Percentiles rank a stretch among this genome's conserved stretches.
Conservation (phyloP, 2,329 filamentous ascomycete species). For the Talaromyces marneffei region DNA sequence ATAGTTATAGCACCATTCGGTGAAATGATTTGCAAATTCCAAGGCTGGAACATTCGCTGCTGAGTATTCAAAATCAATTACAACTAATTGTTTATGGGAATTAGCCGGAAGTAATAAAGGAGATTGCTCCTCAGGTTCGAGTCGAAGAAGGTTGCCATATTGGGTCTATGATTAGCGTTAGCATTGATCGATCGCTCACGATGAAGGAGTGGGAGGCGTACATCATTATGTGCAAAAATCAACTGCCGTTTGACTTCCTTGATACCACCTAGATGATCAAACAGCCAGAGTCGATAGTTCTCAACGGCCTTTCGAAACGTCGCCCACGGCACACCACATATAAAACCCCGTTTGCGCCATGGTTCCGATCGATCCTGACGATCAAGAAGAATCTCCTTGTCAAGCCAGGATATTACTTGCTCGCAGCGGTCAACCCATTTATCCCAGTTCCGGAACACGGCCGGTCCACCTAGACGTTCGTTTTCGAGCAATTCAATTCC, state of each 20-base stretch:
- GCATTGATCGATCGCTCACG: neutral
- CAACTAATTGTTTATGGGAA: slow-evolving; percentile 89
- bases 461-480: slow-evolving; percentile 72
- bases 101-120: slow-evolving; percentile 84
- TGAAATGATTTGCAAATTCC: slow-evolving; percentile 97
- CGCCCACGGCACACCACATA: slow-evolving; percentile 80
- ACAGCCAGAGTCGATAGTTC: slow-evolving; percentile 70
- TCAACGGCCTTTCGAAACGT: slow-evolving; percentile 68
- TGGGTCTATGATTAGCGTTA: slow-evolving; percentile 62
- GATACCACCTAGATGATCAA: slow-evolving; percentile 62
- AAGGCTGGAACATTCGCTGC: slow-evolving; percentile 78
- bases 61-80: slow-evolving; percentile 98
- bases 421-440: slow-evolving; percentile 68
- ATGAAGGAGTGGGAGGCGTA: slow-evolving; percentile 42
- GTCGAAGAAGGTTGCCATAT: slow-evolving; percentile 92
- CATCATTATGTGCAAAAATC: slow-evolving; percentile 97
- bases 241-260: slow-evolving; percentile 65
- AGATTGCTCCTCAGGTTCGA: slow-evolving; percentile 65
- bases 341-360: slow-evolving; percentile 66
- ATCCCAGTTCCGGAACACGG: slow-evolving; percentile 91
- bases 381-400: slow-evolving; percentile 52
- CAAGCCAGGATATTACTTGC: slow-evolving; percentile 48
- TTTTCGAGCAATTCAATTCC: slow-evolving; percentile 78
- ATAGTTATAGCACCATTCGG: slow-evolving; percentile 98
- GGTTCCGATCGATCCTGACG: slow-evolving; percentile 41